phyloP scores from a whole-genome alignment of 768 basidiomycete genomes.

The Trametes meyenii region DNA sequence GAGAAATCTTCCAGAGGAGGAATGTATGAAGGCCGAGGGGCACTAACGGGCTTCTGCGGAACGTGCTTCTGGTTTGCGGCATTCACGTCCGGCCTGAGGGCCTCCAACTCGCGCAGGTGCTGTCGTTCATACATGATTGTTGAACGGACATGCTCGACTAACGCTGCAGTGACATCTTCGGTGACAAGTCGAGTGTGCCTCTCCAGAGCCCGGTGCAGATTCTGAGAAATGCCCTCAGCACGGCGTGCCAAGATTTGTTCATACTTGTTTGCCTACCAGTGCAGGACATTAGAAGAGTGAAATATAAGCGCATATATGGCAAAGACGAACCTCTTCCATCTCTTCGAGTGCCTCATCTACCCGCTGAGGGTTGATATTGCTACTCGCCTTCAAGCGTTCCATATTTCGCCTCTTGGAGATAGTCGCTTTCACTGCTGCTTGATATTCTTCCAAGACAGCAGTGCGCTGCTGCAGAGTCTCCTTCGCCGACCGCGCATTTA shows the following conservation, averaged over 20 bases:
- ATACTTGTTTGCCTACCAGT: slow-evolving; percentile 79
- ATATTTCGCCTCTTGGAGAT: slow-evolving; percentile 93
- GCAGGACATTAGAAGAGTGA: slow-evolving; percentile 11
- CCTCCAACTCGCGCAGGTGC: slow-evolving; percentile 83
- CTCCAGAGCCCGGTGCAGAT: slow-evolving; percentile 84
- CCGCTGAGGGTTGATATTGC: slow-evolving; percentile 80
- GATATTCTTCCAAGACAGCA: slow-evolving; percentile 91
- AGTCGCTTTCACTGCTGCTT: slow-evolving; percentile 87
- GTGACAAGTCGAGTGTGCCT: slow-evolving; percentile 86
- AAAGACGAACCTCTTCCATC: slow-evolving; percentile 75
- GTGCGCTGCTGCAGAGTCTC: slow-evolving; percentile 91
- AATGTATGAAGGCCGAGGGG: slow-evolving; percentile 62
- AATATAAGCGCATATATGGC: not conserved
- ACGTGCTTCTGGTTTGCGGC: slow-evolving; percentile 64
- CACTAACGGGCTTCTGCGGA: slow-evolving; percentile 48
- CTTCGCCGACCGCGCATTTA: slow-evolving; percentile 97
- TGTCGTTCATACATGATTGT: slow-evolving; percentile 92
- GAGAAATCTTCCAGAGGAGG: slow-evolving; percentile 66
- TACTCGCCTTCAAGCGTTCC: slow-evolving; percentile 83
- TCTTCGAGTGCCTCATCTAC: slow-evolving; percentile 93
- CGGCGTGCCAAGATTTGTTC: slow-evolving; percentile 83
- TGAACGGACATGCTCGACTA: slow-evolving; percentile 92
- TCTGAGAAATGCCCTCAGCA: slow-evolving; percentile 92
- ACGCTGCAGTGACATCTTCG: slow-evolving; percentile 86
- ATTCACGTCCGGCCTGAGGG: slow-evolving; percentile 74